Evolutionary conservation across 2,329 filamentous ascomycete genomes (phyloP), one percentile per base, ranked within the genome.

Genomic region (Fusarium sp.): DNA sequence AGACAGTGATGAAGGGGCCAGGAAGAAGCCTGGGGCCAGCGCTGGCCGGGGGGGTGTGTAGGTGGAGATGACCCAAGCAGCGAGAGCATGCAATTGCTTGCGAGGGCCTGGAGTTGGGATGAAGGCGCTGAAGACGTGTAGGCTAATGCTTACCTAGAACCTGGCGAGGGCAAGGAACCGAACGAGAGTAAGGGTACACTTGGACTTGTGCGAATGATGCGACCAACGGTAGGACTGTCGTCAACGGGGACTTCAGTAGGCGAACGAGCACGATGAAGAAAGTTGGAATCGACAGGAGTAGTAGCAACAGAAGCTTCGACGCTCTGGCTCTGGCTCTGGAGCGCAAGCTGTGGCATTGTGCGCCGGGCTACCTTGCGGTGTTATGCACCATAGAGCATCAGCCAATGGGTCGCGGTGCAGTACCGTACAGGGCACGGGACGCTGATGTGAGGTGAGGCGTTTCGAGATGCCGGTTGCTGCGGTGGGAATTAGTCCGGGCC

Each of bases 261-360:
- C 57, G 72, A 68, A 58, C 65, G 60, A 65, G 56, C 61, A 60
- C 53, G 54, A 37, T 62, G 38, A 44, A 63, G 30, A 28, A 57
- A 50, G 41, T 65, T 52, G 36, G 60, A 41, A 23, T 60, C 47
- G 38, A 67, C 63, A 55, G 69, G 65, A 45, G 68, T 56, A 38
- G 53, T 59, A 38, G 70, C 65, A 65, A 60, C 59, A 62, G 70
- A 66, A 77, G 76, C 80, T 75, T 83, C 78, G 75, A 80, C 79
- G 77, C 77, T 78, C 77, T 50, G 47, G 47, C 42, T 45, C 41
- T 45, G 42, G n/a, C 23, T 51, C 34, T 81, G 82, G 79, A 80
- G 80, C 77, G 80, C 80, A 81, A 82, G 81, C 79, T 85, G 84
- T 80, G 84, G 84, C 84, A 86, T 85, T 81, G 80, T 83, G 78